Evolutionary conservation across 78 protist species (phyloP).

Genomic region (Mastigamoeba balamuthi): DNA sequence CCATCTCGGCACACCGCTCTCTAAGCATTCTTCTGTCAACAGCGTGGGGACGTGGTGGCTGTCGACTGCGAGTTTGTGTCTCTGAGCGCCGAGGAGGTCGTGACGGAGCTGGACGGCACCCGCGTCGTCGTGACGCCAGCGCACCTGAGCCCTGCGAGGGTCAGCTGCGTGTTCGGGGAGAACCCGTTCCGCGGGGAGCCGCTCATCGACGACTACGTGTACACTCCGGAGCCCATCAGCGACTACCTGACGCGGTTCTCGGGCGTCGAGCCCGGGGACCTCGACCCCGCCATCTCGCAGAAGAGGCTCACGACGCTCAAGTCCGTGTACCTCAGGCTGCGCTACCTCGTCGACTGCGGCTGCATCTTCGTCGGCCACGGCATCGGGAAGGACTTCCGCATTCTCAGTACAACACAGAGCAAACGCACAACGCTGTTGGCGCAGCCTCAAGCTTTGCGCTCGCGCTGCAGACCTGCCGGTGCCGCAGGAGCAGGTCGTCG

Average conservation of each 20-base stretch:
- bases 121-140: conserved; percentile 48
- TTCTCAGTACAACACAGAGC: conserved; percentile 19
- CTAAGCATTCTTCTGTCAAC: too few relatives aligned
- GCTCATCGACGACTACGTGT: conserved; percentile 70
- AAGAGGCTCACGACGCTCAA: conserved; percentile 60
- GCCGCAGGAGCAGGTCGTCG: conserved; percentile 72
- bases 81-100: conserved; percentile 54
- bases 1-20: too few relatives aligned
- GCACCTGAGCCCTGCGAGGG: conserved; percentile 60
- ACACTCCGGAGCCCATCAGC: conserved; percentile 48
- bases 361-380: conserved; percentile 80
- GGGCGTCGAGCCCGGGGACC: conserved; percentile 80
- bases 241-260: conserved; percentile 78
- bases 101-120: conserved; percentile 37
- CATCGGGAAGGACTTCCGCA: conserved; percentile 67
- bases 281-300: conserved; percentile 47
- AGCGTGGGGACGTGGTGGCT: conserved; percentile 28
- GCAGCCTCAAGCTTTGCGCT: background rate
- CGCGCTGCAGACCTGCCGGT: conserved; percentile 24
- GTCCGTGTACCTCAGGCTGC: conserved; percentile 53
- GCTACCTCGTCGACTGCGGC: conserved; percentile 60
- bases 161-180: conserved; percentile 30
- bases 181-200: conserved; percentile 39
- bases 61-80: conserved; percentile 81
- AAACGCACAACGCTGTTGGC: background rate